Evolutionary conservation across 1,139 yeast genomes (phyloP), one percentile per base, ranked within the genome.

Genomic region (Protomyces macrosporus): DNA sequence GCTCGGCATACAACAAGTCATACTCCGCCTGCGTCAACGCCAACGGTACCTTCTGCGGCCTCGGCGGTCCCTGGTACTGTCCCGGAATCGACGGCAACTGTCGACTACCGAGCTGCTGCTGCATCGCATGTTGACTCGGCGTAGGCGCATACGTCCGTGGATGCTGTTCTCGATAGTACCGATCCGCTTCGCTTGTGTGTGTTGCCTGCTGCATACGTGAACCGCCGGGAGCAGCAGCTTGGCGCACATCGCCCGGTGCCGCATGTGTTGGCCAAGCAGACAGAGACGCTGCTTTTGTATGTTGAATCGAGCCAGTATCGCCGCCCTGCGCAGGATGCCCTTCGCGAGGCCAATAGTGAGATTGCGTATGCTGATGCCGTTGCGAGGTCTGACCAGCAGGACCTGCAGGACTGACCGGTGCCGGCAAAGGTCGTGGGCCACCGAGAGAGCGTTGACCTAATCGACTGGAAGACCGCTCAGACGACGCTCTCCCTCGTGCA

Each of bases 1-100:
- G 23, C 23, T 23, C 23, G 23, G 23, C 23, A 34, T 57, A 57
- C 5, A 58, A 45, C 9, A 58, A 30, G 35, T 58, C 62, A 52
- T 58, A 58, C 32, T 58, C 62, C 23, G 45, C 62, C 36, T 40
- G 62, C 6, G 62, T 58, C 53, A 58, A 14, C 10, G 56, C 56
- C 35, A 58, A 42, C 33, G 62, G 62, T n/a, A 58, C 53, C 45
- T 58, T 58, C 51, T 55, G 56, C 4, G 62, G 62, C 30, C 52
- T 16, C 14, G 56, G 35, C 6, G 62, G 62, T 9, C 12, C 39
- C 39, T 7, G 12, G 12, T 36, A 12, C 16, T 42, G 48, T 30
- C 48, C 48, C 12, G 62, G 62, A 10, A 45, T 50, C 3, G 35
- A 14, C 23, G 62, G 62, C 16, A 58, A 52, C 34, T 55, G 56